phyloP scores from a whole-genome alignment of 2,329 filamentous ascomycete species.

The Cadophora malorum region DNA sequence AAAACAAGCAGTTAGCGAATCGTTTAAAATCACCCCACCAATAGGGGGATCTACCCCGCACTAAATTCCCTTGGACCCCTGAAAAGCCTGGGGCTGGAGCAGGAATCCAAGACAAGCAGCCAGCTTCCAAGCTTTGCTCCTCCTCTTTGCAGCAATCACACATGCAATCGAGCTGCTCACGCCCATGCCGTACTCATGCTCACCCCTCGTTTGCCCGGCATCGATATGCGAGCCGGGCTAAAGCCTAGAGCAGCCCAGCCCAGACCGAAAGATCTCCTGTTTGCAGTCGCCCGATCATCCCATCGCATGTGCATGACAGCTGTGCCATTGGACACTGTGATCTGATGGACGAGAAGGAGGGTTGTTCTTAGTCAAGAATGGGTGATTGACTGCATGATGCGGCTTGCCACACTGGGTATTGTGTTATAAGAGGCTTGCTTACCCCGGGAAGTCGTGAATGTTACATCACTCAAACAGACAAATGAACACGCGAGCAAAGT shows the following conservation, averaged over 20 bases:
- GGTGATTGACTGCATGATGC: neutral
- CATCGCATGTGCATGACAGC: neutral
- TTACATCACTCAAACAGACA: neutral
- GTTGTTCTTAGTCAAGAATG: constrained; percentile 8
- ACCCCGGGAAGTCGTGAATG: neutral
- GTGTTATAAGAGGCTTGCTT: constrained; percentile 11
- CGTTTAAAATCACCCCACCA: constrained; percentile 10
- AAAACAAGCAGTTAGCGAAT: constrained; percentile 8
- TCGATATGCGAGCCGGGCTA: neutral
- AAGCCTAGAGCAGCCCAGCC: neutral
- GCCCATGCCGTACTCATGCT: neutral
- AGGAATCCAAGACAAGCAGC: neutral
- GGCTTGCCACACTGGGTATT: neutral
- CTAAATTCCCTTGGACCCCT: constrained; percentile 10
- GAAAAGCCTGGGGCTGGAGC: neutral
- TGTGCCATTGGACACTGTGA: neutral
- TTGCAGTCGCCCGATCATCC: neutral
- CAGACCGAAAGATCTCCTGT: constrained; percentile 2
- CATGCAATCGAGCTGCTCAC: neutral
- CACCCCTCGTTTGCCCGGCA: constrained; percentile 9
- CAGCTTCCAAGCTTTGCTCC: neutral
- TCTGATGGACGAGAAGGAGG: neutral
- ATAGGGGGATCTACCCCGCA: constrained; percentile 12
- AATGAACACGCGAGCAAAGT: neutral
- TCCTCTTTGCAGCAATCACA: neutral